Base-by-base conservation (phyloP, 352 stramenopile genomes). In the Pythium vanterpoolii region DNA sequence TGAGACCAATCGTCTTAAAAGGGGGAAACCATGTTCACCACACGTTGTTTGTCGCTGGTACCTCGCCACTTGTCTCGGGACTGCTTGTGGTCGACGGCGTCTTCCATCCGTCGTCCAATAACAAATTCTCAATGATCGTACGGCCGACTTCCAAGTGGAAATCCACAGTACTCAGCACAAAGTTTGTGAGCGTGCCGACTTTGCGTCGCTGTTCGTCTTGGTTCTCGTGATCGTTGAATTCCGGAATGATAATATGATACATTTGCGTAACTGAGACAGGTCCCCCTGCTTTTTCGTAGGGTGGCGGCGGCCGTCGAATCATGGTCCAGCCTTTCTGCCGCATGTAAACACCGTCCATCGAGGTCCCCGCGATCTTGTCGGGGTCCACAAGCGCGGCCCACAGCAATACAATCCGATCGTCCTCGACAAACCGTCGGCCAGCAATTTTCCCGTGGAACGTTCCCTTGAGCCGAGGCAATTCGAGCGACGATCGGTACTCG, bases 281-380 rank as follows among this genome's bases (percentile, higher is more conserved):
- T n/a, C 44, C 16, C 0, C 28, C 54, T 8, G 30, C 19, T 16
- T 31, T 19, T 8, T 39, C 23, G 28, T 46, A 60, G 9, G 33
- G 18, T 14, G 53, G 40, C 5, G 53, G 53, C 9, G 53, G 34
- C 11, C 39, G 40, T 4, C 53, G 53, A 8, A 60, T 53, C 42
- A 60, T 16, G 26, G 31, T 50, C 66, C 71, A 87, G 7, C 71
- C 73, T 46, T 72, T 67, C 53, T 82, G 72, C 6, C 75, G 56
- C 49, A 87, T 79, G 18, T 63, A 64, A 3, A 87, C 62, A 28
- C 71, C 73, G 2, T 74, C 66, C 39, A 83, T 60, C 1, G 70
- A 71, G 11, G 56, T 66, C 16, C 68, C 73, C 0, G 61, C 71
- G 52, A 84, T 73, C 49, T 69, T 70, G 26, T 79, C 66, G 0